Percentiles rank a stretch among this genome's conserved stretches.
phyloP scores from a whole-genome alignment of 768 basidiomycete species.

The Mycena maculata region DNA sequence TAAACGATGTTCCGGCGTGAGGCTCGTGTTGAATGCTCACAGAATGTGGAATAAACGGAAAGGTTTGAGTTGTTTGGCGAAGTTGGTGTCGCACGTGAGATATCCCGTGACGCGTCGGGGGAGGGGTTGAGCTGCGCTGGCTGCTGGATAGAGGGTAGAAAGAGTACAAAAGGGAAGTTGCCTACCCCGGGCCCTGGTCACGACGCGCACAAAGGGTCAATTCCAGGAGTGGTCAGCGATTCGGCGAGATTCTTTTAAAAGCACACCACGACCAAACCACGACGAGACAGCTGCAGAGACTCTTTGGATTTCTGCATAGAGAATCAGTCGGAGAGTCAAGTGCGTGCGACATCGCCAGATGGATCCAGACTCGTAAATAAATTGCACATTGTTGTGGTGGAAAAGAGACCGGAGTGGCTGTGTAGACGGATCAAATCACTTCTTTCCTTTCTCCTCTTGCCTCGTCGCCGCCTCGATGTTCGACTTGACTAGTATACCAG shows the following conservation, averaged over 20 bases:
- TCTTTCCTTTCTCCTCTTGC: too few relatives aligned
- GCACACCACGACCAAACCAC: not conserved
- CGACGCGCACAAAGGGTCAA: not conserved
- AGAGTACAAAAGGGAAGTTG: constrained; percentile 3
- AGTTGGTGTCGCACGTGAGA: not conserved
- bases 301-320: not conserved
- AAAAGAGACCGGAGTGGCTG: too few relatives aligned
- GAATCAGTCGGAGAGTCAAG: not conserved
- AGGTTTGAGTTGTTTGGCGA: not conserved
- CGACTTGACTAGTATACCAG: too few relatives aligned
- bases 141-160: not conserved
- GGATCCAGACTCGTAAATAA: not conserved
- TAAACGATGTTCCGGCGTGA: not conserved
- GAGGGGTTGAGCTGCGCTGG: not conserved
- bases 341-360: not conserved
- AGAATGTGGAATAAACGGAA: not conserved
- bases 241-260: not conserved
- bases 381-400: too few relatives aligned
- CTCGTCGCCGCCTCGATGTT: too few relatives aligned
- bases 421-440: too few relatives aligned
- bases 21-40: not conserved
- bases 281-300: not conserved
- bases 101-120: not conserved
- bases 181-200: not conserved
- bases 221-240: not conserved